Evolutionary conservation across 345 rosid species (phyloP).

Genomic region (Trapa bicornis): DNA sequence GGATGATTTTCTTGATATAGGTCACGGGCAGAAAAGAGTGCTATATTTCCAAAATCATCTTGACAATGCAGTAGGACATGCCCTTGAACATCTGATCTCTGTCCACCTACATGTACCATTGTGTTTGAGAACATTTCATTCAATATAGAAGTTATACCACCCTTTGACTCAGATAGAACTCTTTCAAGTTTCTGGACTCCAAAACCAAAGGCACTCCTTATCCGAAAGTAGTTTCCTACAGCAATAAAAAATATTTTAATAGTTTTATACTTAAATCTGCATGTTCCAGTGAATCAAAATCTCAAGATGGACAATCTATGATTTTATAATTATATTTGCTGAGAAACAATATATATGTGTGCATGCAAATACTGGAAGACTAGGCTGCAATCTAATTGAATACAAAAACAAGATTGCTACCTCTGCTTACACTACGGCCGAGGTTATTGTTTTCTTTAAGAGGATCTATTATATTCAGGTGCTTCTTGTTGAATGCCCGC

Average conservation of each 20-base stretch:
- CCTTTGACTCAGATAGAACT: constrained; percentile 46
- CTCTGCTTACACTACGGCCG: constrained; percentile 97
- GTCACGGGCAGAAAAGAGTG: constrained; percentile 23
- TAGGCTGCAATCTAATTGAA: neutral
- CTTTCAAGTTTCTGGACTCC: constrained; percentile 78
- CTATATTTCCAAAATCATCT: constrained; percentile 17
- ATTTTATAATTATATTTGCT: neutral
- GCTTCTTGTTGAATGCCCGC: constrained; percentile 50
- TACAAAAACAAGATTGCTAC: constrained; percentile 20
- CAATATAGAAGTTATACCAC: constrained; percentile 42
- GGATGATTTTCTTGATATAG: constrained; percentile 34
- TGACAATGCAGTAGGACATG: constrained; percentile 27
- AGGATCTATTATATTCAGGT: constrained; percentile 82
- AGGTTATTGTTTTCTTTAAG: constrained; percentile 75
- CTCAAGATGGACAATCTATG: neutral
- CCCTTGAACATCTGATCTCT: constrained; percentile 75
- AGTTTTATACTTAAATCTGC: neutral
- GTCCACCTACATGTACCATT: constrained; percentile 66
- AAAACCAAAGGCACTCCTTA: constrained; percentile 79
- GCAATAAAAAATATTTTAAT: constrained; percentile 4
- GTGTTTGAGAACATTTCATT: constrained; percentile 62
- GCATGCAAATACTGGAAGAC: neutral
- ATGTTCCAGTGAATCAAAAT: neutral
- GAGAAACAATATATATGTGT: neutral
- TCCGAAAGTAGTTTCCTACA: constrained; percentile 68